Percentiles rank a stretch among this genome's conserved stretches.
Evolutionary conservation across 495 filamentous ascomycete genomes (phyloP).

Genomic region (Penicillium manginii): DNA sequence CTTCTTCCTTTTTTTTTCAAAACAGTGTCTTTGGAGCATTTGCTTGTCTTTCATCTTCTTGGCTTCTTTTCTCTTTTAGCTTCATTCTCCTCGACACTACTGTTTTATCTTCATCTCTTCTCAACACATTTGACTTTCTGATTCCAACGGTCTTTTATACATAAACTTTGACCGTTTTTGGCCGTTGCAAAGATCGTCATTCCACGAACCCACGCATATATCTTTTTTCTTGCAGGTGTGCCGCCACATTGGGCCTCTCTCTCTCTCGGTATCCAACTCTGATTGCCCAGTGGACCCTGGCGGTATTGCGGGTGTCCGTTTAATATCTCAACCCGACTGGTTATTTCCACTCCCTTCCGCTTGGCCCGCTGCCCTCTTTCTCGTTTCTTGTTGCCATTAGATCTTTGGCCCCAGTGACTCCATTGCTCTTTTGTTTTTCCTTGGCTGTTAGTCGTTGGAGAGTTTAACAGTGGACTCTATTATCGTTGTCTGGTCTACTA

Average conservation of each 20-base stretch:
- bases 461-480: conserved; percentile 15
- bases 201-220: conserved; percentile 4
- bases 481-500: conserved; percentile 14
- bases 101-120: background rate
- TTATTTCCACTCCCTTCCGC: conserved; percentile 33
- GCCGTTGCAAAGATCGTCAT: conserved; percentile 25
- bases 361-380: conserved; percentile 8
- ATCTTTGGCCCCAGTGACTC: conserved; percentile 24
- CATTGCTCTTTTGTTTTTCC: conserved; percentile 12
- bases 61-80: background rate
- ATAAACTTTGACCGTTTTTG: conserved; percentile 13
- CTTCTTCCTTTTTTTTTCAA: background rate
- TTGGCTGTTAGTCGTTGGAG: conserved; percentile 1
- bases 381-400: conserved; percentile 4
- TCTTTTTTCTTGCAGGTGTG: conserved; percentile 6
- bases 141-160: background rate
- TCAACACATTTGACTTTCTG: background rate
- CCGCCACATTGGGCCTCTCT: conserved; percentile 1
- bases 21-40: background rate
- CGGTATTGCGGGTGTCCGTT: conserved; percentile 23
- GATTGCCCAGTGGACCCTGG: conserved; percentile 31
- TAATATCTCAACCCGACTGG: conserved; percentile 27
- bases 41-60: background rate
- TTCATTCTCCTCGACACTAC: background rate
- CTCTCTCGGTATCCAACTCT: conserved; percentile 14